Percentiles rank a stretch among this genome's conserved stretches.
Evolutionary conservation across 495 filamentous ascomycete genomes (phyloP).

Genomic region (Penicillium soppii): DNA sequence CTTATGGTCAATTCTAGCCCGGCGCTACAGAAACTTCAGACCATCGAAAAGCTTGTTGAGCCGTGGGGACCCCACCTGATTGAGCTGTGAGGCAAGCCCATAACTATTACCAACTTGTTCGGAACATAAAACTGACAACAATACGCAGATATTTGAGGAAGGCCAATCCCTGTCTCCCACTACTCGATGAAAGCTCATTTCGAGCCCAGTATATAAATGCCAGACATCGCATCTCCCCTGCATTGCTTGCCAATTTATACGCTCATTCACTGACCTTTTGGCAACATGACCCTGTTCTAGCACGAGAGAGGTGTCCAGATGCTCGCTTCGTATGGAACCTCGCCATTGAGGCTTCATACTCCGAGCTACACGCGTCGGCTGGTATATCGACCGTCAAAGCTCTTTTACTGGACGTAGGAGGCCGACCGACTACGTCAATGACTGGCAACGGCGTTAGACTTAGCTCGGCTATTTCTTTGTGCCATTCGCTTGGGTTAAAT

Average conservation of each 20-base stretch:
- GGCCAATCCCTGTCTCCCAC: constrained; percentile 9
- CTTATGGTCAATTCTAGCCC: constrained; percentile 10
- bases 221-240: constrained; percentile 10
- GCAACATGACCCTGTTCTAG: constrained; percentile 5
- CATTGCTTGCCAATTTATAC: constrained; percentile 7
- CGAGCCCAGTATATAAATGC: constrained; percentile 10
- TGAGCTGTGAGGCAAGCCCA: background rate
- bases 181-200: constrained; percentile 7
- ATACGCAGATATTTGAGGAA: constrained; percentile 4
- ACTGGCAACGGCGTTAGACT: constrained; percentile 13
- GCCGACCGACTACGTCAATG: constrained; percentile 14
- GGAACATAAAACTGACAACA: constrained; percentile 1
- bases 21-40: constrained; percentile 10
- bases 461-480: constrained; percentile 7
- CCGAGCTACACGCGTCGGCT: constrained; percentile 8
- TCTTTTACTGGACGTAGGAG: constrained; percentile 10
- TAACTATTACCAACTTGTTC: background rate
- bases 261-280: constrained; percentile 9
- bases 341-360: constrained; percentile 5
- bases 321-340: constrained; percentile 13
- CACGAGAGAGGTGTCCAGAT: constrained; percentile 8
- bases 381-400: constrained; percentile 13
- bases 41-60: constrained; percentile 16
- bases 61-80: constrained; percentile 7
- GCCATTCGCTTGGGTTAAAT: constrained; percentile 11